A percentile compares a stretch with the other conserved stretches of the same genome.
phyloP scores from a whole-genome alignment of 2,329 filamentous ascomycete species.

The Coleophoma eucalyptorum region DNA sequence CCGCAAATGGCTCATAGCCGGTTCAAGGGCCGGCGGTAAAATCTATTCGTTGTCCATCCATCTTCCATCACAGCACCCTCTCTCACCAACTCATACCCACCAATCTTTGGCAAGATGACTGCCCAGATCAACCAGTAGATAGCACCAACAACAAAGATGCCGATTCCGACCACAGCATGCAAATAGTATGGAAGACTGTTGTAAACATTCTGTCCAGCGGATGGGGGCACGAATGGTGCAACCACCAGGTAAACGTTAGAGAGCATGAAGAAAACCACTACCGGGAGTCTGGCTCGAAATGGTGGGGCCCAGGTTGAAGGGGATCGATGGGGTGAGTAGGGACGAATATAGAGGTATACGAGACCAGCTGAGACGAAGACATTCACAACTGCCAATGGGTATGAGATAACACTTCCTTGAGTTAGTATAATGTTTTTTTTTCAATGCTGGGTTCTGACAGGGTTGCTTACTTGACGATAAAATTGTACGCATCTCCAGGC shows the following conservation, averaged over 20 bases:
- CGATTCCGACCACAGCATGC: slow-evolving; percentile 54
- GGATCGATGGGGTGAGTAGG: slow-evolving; percentile 40
- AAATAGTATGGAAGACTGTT: slow-evolving; percentile 51
- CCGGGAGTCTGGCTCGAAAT: slow-evolving; percentile 49
- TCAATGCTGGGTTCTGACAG: not conserved
- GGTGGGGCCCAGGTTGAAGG: slow-evolving; percentile 49
- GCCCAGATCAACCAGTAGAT: slow-evolving; percentile 56
- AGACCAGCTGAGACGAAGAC: slow-evolving; percentile 49
- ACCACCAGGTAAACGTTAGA: slow-evolving; percentile 59
- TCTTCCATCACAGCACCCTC: slow-evolving; percentile 53
- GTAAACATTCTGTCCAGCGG: slow-evolving; percentile 48
- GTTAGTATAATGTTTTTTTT: not conserved
- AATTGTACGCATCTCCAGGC: slow-evolving; percentile 64
- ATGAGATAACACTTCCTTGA: slow-evolving; percentile 52
- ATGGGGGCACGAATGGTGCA: slow-evolving; percentile 53
- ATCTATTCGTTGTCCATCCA: slow-evolving; percentile 58
- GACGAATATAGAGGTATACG: slow-evolving; percentile 48
- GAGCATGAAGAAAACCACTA: slow-evolving; percentile 54
- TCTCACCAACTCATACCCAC: slow-evolving; percentile 51
- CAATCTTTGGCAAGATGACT: slow-evolving; percentile 45
- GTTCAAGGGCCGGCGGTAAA: slow-evolving; percentile 25
- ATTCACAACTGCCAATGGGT: slow-evolving; percentile 57
- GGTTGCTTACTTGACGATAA: slow-evolving; percentile 49
- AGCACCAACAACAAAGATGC: slow-evolving; percentile 46
- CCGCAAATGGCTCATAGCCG: too few species aligned